phyloP scores from a whole-genome alignment of 164 flowering plant species.

The Aristolochia fimbriata region DNA sequence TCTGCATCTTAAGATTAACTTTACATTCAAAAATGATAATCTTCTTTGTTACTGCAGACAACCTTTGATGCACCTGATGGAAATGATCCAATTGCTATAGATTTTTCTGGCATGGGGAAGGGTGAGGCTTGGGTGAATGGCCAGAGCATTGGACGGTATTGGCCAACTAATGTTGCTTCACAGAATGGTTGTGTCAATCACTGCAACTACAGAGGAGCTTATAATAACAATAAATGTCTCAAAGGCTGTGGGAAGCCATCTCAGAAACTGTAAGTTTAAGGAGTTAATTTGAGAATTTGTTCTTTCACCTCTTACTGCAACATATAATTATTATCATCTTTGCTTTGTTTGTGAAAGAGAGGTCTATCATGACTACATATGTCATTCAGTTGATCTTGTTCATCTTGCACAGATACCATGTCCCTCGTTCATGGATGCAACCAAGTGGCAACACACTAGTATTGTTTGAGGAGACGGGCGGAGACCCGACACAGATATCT shows the following conservation, averaged over 20 bases:
- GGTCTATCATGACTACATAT: background rate
- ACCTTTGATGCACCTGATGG: slow-evolving; percentile 79
- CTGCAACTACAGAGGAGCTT: slow-evolving; percentile 72
- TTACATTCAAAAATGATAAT: no score
- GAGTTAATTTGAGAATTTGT: background rate
- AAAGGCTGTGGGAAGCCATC: slow-evolving; percentile 84
- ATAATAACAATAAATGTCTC: slow-evolving; percentile 53
- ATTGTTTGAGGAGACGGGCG: slow-evolving; percentile 82
- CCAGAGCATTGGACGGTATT: slow-evolving; percentile 92
- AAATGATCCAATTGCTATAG: slow-evolving; percentile 57
- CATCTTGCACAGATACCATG: slow-evolving; percentile 56
- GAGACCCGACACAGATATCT: slow-evolving; percentile 65
- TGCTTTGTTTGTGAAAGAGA: no score
- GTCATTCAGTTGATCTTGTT: slow-evolving; percentile 1
- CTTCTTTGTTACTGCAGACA: slow-evolving; percentile 32
- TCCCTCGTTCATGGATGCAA: slow-evolving; percentile 80
- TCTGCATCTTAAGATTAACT: background rate
- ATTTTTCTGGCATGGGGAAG: slow-evolving; percentile 83
- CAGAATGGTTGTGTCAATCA: slow-evolving; percentile 48
- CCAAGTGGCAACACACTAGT: slow-evolving; percentile 64
- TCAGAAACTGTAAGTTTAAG: slow-evolving; percentile 51
- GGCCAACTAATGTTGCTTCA: slow-evolving; percentile 59
- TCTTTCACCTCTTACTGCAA: no score
- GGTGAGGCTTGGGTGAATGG: slow-evolving; percentile 99
- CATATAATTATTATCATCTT: no score